Evolutionary conservation across 1,139 yeast species (phyloP).

Genomic region (Pichia sorboxylosa): DNA sequence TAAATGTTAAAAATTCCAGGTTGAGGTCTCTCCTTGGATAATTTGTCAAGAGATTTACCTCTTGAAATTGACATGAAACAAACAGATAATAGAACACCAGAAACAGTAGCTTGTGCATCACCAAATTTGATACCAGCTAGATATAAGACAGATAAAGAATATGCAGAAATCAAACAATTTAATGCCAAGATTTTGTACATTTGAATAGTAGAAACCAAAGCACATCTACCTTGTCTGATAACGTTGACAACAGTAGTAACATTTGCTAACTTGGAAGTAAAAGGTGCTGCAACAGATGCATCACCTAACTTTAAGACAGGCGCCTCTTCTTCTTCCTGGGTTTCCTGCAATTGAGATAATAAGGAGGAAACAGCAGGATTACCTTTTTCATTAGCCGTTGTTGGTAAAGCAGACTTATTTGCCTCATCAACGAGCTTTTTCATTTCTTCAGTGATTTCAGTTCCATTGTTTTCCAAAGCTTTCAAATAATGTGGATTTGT

Average conservation of each 20-base stretch:
- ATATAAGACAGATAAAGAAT: slow-evolving; percentile 84
- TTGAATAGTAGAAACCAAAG: slow-evolving; percentile 92
- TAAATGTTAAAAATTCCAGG: slow-evolving; percentile 91
- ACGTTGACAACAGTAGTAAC: slow-evolving; percentile 90
- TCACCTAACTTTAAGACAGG: slow-evolving; percentile 94
- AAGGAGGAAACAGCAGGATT: slow-evolving; percentile 42
- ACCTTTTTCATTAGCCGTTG: neutral
- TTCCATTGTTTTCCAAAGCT: slow-evolving; percentile 78
- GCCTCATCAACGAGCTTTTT: slow-evolving; percentile 45
- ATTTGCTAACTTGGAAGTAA: slow-evolving; percentile 85
- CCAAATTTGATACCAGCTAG: slow-evolving; percentile 98
- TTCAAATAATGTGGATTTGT: slow-evolving; percentile 76
- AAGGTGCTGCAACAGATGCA: slow-evolving; percentile 99
- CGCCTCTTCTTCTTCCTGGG: slow-evolving; percentile 63
- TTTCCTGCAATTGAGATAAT: slow-evolving; percentile 53
- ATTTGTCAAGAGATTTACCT: slow-evolving; percentile 80
- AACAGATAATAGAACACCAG: slow-evolving; percentile 82
- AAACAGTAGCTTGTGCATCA: slow-evolving; percentile 90
- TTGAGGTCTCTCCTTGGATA: slow-evolving; percentile 93
- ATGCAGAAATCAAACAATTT: slow-evolving; percentile 94
- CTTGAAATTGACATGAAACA: slow-evolving; percentile 94
- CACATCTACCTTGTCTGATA: slow-evolving; percentile 97
- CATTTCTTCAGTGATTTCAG: slow-evolving; percentile 59
- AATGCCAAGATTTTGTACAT: slow-evolving; percentile 97
- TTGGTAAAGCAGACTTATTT: slow-evolving; percentile 23